Evolutionary conservation across 2,329 filamentous ascomycete genomes (phyloP).

Genomic region (Aspergillus pseudoglaucus): DNA sequence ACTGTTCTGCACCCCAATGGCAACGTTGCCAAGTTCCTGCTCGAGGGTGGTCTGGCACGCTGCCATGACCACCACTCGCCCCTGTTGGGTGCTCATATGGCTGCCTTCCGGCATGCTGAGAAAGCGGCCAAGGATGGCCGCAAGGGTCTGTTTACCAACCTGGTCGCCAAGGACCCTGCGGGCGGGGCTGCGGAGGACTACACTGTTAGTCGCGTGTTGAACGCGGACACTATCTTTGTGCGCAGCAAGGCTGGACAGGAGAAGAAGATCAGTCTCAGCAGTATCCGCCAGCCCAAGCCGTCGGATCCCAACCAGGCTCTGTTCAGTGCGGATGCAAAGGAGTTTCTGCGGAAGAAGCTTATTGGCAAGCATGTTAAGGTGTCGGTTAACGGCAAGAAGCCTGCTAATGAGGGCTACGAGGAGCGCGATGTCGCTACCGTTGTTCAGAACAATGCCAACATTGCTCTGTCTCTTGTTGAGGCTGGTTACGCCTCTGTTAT

Average conservation of each 20-base stretch:
- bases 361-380: constrained; percentile 95
- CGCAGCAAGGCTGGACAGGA: constrained; percentile 78
- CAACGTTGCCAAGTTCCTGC: constrained; percentile 85
- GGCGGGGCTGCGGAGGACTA: constrained; percentile 66
- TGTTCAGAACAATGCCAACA: constrained; percentile 74
- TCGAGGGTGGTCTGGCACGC: constrained; percentile 81
- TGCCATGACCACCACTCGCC: constrained; percentile 97
- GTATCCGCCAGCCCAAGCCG: constrained; percentile 84
- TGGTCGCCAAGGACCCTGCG: constrained; percentile 56
- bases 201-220: constrained; percentile 75
- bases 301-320: constrained; percentile 80
- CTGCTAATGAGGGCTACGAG: constrained; percentile 83
- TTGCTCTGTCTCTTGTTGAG: constrained; percentile 79
- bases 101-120: constrained; percentile 74
- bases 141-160: constrained; percentile 73
- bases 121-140: constrained; percentile 72
- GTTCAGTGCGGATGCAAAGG: constrained; percentile 89
- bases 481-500: constrained; percentile 91
- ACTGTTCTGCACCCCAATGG: constrained; percentile 81
- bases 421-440: constrained; percentile 92
- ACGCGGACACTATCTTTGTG: constrained; percentile 81
- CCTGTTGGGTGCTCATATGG: constrained; percentile 84
- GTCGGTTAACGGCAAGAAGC: constrained; percentile 81
- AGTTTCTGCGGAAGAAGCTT: constrained; percentile 84
- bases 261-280: constrained; percentile 87